Conservation (phyloP, 768 basidiomycete genomes). For the Inosperma sp. region DNA sequence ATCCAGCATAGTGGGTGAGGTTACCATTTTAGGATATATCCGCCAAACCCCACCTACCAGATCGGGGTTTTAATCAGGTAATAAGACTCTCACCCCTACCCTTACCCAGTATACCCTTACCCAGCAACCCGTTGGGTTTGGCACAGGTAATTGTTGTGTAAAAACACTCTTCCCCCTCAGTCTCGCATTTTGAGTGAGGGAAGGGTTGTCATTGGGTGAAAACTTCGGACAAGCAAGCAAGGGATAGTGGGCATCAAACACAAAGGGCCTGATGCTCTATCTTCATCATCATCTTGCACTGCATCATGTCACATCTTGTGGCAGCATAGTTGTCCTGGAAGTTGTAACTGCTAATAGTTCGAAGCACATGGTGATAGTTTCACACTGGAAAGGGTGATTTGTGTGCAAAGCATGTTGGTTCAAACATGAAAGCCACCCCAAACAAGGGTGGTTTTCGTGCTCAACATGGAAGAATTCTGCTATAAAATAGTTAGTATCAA, state of each 20-base stretch:
- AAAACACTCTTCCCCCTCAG: too few species aligned
- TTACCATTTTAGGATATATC: too few species aligned
- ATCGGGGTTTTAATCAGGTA: conserved; percentile 7
- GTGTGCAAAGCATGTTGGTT: too few species aligned
- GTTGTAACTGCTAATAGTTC: conserved; percentile 22
- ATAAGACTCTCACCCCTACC: conserved; percentile 1
- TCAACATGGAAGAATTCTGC: too few species aligned
- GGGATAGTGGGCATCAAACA: conserved; percentile 21
- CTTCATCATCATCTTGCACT: conserved; percentile 7
- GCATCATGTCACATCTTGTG: background rate
- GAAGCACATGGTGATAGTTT: conserved; percentile 22
- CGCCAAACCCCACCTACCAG: background rate
- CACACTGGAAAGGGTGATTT: too few species aligned
- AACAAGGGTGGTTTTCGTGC: too few species aligned
- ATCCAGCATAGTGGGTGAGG: too few species aligned
- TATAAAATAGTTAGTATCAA: too few species aligned
- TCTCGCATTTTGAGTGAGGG: background rate
- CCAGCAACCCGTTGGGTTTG: background rate
- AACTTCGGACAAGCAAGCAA: conserved; percentile 18
- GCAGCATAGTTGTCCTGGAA: background rate
- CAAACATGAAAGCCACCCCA: too few species aligned
- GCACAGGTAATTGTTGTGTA: too few species aligned
- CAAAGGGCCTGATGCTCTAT: conserved; percentile 7
- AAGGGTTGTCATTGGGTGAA: background rate
- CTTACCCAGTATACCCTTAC: conserved; percentile 5